Evolutionary conservation across 2,329 filamentous ascomycete genomes (phyloP).

Genomic region (Beauveria asiatica): DNA sequence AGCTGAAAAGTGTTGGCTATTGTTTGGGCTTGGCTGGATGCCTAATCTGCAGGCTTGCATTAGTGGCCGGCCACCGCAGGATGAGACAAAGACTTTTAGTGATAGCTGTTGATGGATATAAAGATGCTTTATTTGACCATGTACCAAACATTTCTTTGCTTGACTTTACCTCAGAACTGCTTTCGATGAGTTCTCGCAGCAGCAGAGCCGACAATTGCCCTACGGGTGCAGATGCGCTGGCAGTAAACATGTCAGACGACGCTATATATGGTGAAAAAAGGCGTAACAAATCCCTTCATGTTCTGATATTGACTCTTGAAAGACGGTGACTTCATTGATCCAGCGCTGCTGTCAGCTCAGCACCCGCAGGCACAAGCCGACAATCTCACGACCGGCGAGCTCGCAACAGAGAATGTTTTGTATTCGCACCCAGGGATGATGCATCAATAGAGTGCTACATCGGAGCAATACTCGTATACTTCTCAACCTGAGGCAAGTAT

Average conservation of each 20-base stretch:
- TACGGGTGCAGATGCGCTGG: neutral
- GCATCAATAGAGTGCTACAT: conserved; percentile 1
- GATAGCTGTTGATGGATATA: neutral
- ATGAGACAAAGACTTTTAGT: neutral
- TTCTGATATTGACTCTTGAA: neutral
- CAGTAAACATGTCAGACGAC: neutral
- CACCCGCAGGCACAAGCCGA: neutral
- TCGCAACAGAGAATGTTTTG: neutral
- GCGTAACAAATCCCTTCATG: neutral
- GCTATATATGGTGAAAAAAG: neutral
- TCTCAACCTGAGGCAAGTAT: neutral
- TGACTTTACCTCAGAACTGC: neutral
- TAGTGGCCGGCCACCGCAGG: neutral
- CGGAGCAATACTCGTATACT: neutral
- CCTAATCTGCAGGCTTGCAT: neutral
- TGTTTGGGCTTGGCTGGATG: neutral
- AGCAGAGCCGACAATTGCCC: neutral
- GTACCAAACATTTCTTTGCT: neutral
- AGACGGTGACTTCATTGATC: neutral
- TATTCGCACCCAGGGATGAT: neutral
- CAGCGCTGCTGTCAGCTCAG: neutral
- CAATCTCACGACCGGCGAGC: neutral
- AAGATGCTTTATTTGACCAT: neutral
- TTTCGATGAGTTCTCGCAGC: too few relatives aligned
- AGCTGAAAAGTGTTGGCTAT: neutral